phyloP scores from a whole-genome alignment of 306 rosid genomes.

The Vigna angularis region DNA sequence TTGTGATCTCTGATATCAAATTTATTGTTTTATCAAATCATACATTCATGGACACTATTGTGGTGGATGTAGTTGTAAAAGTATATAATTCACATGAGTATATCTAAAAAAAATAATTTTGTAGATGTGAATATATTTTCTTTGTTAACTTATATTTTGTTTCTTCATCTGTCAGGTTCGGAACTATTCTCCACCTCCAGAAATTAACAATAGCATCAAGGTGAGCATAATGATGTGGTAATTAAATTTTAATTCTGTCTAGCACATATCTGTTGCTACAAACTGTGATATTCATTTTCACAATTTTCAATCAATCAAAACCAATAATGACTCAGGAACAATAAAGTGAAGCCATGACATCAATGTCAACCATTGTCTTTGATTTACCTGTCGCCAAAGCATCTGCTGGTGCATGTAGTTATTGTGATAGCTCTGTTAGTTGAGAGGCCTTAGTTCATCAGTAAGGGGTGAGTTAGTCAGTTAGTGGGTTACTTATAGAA shows the following conservation, averaged over 20 bases:
- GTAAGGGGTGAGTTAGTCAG: neutral
- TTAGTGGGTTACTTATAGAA: neutral
- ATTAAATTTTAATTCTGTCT: slow-evolving; percentile 31
- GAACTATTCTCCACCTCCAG: slow-evolving; percentile 85
- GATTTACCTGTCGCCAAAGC: slow-evolving; percentile 25
- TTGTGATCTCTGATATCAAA: slow-evolving; percentile 17
- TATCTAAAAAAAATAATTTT: neutral
- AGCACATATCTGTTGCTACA: slow-evolving; percentile 17
- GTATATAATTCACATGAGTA: slow-evolving; percentile 1
- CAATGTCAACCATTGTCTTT: slow-evolving; percentile 35
- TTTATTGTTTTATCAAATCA: slow-evolving; percentile 32
- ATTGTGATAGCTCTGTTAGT: neutral
- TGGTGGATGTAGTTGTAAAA: slow-evolving; percentile 24
- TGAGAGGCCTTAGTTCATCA: neutral
- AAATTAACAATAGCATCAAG: slow-evolving; percentile 97
- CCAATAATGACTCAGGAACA: slow-evolving; percentile 1
- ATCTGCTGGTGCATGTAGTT: slow-evolving; percentile 32
- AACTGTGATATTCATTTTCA: slow-evolving; percentile 6
- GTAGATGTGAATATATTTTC: slow-evolving; percentile 4
- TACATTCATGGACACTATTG: slow-evolving; percentile 9
- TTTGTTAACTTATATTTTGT: slow-evolving; percentile 1
- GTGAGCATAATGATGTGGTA: slow-evolving; percentile 55
- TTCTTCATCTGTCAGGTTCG: slow-evolving; percentile 72
- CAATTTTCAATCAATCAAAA: slow-evolving; percentile 14
- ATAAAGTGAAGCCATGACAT: slow-evolving; percentile 14